Evolutionary conservation across 805 yeast genomes (phyloP).

Genomic region (Candida fluviatilis): DNA sequence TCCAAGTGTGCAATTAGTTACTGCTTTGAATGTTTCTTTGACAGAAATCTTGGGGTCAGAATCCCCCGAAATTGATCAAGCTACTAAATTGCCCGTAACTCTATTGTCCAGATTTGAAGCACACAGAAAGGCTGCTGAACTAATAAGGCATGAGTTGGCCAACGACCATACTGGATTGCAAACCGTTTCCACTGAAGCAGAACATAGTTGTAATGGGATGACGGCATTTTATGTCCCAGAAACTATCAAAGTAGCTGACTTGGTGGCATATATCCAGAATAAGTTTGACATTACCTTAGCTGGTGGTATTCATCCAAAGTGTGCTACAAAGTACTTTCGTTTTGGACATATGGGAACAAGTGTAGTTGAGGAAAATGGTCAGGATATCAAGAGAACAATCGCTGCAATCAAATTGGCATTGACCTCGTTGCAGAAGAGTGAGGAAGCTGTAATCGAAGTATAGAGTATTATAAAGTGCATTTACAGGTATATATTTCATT

Average conservation of each 20-base stretch:
- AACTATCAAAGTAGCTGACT: slow-evolving; percentile 2
- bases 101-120: slow-evolving; percentile 3
- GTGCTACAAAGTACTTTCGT: slow-evolving; percentile 7
- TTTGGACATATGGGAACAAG: slow-evolving; percentile 9
- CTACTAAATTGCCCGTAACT: slow-evolving; percentile 4
- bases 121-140: slow-evolving; percentile 4
- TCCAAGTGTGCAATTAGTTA: slow-evolving; percentile 7
- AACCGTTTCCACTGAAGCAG: slow-evolving; percentile 1
- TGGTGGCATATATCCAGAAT: slow-evolving; percentile 3
- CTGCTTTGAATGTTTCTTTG: slow-evolving; percentile 7
- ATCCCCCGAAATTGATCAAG: slow-evolving; percentile 3
- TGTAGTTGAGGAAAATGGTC: slow-evolving; percentile 6
- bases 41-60: slow-evolving; percentile 8
- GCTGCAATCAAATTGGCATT: slow-evolving; percentile 5
- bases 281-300: slow-evolving; percentile 6
- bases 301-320: slow-evolving; percentile 8
- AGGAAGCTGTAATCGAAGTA: no score
- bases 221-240: slow-evolving; percentile 9
- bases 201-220: slow-evolving; percentile 8
- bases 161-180: slow-evolving; percentile 3
- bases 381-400: slow-evolving; percentile 5
- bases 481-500: no score
- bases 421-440: not conserved
- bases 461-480: no score
- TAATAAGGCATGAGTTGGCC: slow-evolving; percentile 5